These are phyloP conservation scores for Hypomyces perniciosus DNA, from an alignment of 2,329 filamentous ascomycete species.

Conservation along the genomic window DNA sequence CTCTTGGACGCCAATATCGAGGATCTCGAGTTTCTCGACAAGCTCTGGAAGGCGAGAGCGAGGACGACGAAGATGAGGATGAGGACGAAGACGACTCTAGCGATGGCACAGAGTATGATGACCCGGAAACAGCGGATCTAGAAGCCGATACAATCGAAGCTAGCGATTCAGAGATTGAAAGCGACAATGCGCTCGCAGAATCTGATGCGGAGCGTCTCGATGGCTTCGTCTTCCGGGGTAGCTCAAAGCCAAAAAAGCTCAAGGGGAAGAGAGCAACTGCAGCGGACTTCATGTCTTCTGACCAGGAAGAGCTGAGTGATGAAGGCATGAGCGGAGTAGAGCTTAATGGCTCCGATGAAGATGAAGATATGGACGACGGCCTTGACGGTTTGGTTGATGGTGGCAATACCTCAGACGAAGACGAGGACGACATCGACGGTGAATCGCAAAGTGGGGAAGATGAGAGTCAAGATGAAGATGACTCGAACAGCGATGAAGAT, in stretches of 20 bases:
- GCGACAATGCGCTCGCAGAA: slow-evolving; percentile 67
- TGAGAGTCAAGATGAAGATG: slow-evolving; percentile 31
- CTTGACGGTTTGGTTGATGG: slow-evolving; percentile 30
- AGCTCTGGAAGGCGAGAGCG: slow-evolving; percentile 54
- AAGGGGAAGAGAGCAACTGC: slow-evolving; percentile 41
- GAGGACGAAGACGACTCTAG: slow-evolving; percentile 41
- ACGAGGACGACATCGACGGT: slow-evolving; percentile 30
- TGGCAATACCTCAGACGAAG: slow-evolving; percentile 25
- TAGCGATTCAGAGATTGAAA: slow-evolving; percentile 58
- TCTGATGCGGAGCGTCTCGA: slow-evolving; percentile 81
- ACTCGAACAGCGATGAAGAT: slow-evolving; percentile 29
- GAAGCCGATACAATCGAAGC: slow-evolving; percentile 43
- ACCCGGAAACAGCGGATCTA: slow-evolving; percentile 51
- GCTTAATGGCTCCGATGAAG: slow-evolving; percentile 31
- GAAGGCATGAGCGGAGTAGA: slow-evolving; percentile 30
- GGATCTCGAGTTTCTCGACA: slow-evolving; percentile 70
- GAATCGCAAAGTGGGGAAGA: slow-evolving; percentile 31
- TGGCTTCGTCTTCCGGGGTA: slow-evolving; percentile 60
- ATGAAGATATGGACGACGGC: slow-evolving; percentile 34
- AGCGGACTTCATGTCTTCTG: slow-evolving; percentile 51
- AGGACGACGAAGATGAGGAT: slow-evolving; percentile 44
- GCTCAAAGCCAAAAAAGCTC: slow-evolving; percentile 42
- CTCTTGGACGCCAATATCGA: slow-evolving; percentile 73
- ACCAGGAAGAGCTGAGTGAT: slow-evolving; percentile 31
- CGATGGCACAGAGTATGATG: slow-evolving; percentile 47